Evolutionary conservation across 306 rosid genomes (phyloP).

Genomic region (Vigna angularis): DNA sequence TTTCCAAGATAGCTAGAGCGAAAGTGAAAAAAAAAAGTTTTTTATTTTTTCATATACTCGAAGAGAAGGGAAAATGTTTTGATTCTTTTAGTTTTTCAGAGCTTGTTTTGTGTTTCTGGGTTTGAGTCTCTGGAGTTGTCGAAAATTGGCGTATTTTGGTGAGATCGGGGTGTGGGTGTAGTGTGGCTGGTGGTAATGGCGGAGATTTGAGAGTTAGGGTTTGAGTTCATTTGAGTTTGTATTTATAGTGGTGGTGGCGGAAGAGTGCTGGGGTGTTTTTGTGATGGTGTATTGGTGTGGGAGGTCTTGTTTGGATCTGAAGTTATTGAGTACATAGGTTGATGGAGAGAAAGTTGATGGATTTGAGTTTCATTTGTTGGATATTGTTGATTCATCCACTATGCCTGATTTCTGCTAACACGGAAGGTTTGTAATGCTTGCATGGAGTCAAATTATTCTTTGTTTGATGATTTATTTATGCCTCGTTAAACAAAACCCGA

Average conservation of each 20-base stretch:
- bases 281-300: constrained; percentile 64
- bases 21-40: constrained; percentile 6
- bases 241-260: constrained; percentile 36
- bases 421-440: constrained; percentile 97
- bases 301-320: constrained; percentile 82
- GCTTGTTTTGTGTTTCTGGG: constrained; percentile 23
- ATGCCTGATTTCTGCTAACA: constrained; percentile 89
- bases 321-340: constrained; percentile 59
- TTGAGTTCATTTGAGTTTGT: constrained; percentile 39
- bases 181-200: constrained; percentile 55
- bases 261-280: constrained; percentile 28
- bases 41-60: neutral
- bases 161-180: constrained; percentile 71
- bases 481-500: neutral
- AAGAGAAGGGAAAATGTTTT: constrained; percentile 47
- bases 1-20: constrained; percentile 34
- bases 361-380: constrained; percentile 61
- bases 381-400: constrained; percentile 64
- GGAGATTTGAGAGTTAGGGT: constrained; percentile 60
- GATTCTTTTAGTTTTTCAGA: constrained; percentile 36
- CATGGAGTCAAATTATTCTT: constrained; percentile 4
- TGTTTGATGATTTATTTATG: constrained; percentile 31
- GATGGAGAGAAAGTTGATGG: constrained; percentile 68
- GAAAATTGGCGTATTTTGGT: constrained; percentile 32
- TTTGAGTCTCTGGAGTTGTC: constrained; percentile 40